These are phyloP conservation scores for grape (Vitis vinifera) DNA, from an alignment of 164 flowering plant genomes.

Conservation along the genomic window DNA sequence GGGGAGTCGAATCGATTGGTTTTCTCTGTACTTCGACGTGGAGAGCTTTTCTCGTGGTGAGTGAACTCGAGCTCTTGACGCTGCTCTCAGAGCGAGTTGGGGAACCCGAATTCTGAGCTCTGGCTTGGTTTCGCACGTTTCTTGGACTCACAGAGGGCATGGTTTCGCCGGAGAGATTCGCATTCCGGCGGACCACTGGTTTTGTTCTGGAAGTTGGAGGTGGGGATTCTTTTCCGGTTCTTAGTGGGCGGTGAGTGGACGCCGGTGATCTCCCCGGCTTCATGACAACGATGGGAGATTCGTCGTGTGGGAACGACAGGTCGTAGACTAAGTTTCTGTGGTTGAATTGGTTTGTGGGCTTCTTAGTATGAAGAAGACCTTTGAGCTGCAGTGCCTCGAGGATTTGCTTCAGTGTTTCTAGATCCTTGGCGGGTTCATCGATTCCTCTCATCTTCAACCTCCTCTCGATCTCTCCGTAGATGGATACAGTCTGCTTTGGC, in stretches of 20 bases:
- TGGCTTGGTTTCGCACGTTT: conserved; percentile 18
- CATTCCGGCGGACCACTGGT: conserved; percentile 27
- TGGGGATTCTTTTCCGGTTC: conserved; percentile 32
- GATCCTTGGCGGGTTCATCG: conserved; percentile 75
- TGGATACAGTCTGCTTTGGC: conserved; percentile 49
- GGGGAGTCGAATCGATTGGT: conserved; percentile 31
- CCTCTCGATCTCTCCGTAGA: conserved; percentile 74
- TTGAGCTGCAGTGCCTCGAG: conserved; percentile 91
- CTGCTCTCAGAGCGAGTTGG: conserved; percentile 39
- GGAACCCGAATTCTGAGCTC: conserved; percentile 31
- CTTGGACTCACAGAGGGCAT: conserved; percentile 35
- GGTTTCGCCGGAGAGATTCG: conserved; percentile 18
- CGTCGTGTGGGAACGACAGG: conserved; percentile 24
- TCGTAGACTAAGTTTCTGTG: conserved; percentile 53
- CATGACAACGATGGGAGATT: conserved; percentile 67
- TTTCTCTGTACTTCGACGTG: conserved; percentile 46
- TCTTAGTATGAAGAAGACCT: conserved; percentile 71
- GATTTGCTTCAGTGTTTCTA: conserved; percentile 84
- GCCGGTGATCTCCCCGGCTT: conserved; percentile 42
- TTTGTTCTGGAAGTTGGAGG: conserved; percentile 34
- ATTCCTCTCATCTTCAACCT: conserved; percentile 75
- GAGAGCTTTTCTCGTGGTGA: conserved; percentile 31
- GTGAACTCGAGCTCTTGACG: conserved; percentile 45
- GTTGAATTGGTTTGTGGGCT: conserved; percentile 19
- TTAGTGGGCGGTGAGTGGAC: conserved; percentile 15